These are phyloP conservation scores for Sanghuangporus weigelae DNA, from an alignment of 1,284 basidiomycete genomes.

Conservation along the genomic window DNA sequence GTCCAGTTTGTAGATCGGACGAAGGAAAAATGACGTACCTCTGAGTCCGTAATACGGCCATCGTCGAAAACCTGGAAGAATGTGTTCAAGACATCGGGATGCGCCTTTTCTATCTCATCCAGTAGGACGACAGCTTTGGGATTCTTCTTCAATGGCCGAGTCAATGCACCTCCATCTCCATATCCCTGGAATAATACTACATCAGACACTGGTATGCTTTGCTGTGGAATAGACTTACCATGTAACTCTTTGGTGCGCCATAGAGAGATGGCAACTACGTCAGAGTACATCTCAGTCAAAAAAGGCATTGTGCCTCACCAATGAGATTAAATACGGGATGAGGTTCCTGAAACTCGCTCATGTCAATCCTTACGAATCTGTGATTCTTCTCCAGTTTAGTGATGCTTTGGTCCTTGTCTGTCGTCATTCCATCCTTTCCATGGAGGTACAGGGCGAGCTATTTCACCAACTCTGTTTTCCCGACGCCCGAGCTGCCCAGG, in stretches of 20 bases:
- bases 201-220: background rate
- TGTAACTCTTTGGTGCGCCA: slow-evolving; percentile 14
- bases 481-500: slow-evolving; percentile 15
- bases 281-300: background rate
- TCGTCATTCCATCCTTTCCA: background rate
- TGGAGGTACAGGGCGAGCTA: slow-evolving; percentile 8
- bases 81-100: slow-evolving; percentile 13
- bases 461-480: slow-evolving; percentile 15
- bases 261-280: background rate
- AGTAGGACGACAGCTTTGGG: slow-evolving; percentile 13
- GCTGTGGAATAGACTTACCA: background rate
- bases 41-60: slow-evolving; percentile 13
- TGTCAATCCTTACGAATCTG: slow-evolving; percentile 13
- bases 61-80: slow-evolving; percentile 16
- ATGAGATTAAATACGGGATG: slow-evolving; percentile 12
- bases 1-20: background rate
- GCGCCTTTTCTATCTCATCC: slow-evolving; percentile 13
- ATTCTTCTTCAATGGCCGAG: slow-evolving; percentile 7
- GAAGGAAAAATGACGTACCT: background rate
- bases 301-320: background rate
- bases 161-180: slow-evolving; percentile 9
- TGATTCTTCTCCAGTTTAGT: slow-evolving; percentile 5
- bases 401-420: background rate
- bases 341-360: slow-evolving; percentile 11
- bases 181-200: slow-evolving; percentile 7